Conservation (phyloP, 345 rosid genomes). For the Bruguiera sexangula region DNA sequence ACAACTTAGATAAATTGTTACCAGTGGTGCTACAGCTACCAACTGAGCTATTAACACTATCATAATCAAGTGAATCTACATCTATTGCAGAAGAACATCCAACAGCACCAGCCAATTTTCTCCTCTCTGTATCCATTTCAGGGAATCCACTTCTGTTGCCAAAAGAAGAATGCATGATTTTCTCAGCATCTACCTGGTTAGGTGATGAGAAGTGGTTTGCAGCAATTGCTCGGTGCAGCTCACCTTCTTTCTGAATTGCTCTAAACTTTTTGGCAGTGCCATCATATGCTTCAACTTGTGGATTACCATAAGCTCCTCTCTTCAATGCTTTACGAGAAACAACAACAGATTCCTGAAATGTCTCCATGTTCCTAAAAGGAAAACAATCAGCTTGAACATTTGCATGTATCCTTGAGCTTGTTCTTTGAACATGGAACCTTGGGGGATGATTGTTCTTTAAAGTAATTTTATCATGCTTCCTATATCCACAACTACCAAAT, state of each 20-base stretch:
- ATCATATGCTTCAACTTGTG: slow-evolving; percentile 28
- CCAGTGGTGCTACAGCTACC: slow-evolving; percentile 26
- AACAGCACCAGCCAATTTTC: slow-evolving; percentile 29
- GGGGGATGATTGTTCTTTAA: slow-evolving; percentile 31
- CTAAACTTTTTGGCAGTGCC: slow-evolving; percentile 29
- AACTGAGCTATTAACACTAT: slow-evolving; percentile 38
- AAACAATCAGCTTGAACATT: slow-evolving; percentile 22
- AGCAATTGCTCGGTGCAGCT: slow-evolving; percentile 19
- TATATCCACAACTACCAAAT: slow-evolving; percentile 28
- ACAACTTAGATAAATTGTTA: slow-evolving; percentile 4
- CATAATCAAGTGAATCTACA: slow-evolving; percentile 24
- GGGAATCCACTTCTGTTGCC: slow-evolving; percentile 30
- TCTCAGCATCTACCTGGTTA: slow-evolving; percentile 31
- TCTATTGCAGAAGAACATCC: slow-evolving; percentile 23
- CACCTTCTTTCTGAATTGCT: slow-evolving; percentile 32
- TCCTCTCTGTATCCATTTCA: slow-evolving; percentile 39
- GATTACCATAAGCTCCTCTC: slow-evolving; percentile 30
- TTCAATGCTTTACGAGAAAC: slow-evolving; percentile 34
- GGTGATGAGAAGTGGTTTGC: slow-evolving; percentile 22
- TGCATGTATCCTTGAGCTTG: slow-evolving; percentile 16
- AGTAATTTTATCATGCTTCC: slow-evolving; percentile 22
- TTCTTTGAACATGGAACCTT: slow-evolving; percentile 23
- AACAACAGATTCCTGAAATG: slow-evolving; percentile 29
- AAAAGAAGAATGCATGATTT: slow-evolving; percentile 30
- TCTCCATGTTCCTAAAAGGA: slow-evolving; percentile 30